Base-by-base conservation (phyloP, 345 rosid species). In the Lagerstroemia speciosa region DNA sequence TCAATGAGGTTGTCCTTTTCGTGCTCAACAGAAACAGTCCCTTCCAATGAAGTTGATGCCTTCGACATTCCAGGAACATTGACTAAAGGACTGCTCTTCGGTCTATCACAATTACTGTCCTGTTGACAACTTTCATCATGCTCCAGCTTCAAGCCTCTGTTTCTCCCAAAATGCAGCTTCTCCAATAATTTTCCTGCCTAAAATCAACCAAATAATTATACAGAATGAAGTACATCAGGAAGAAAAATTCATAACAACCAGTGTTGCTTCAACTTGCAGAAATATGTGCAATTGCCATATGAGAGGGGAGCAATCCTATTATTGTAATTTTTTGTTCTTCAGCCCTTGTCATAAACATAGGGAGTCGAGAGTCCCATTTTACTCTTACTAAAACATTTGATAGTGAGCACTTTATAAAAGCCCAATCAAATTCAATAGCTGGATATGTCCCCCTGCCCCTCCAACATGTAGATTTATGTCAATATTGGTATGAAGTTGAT, bases 181-280 rank as follows among this genome's bases (percentile, higher is more conserved):
- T 79, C 85, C 70, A 87, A 76, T 73, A 83, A 68, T 76, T 84
- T 89, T 76, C 79, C 92, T 69, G 86, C 89, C 98, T 93, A 68
- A 64, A 68, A 33, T 67, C 70, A 71, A 61, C 46, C 34, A 79
- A 76, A 58, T 11, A 53, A 45, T 61, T 57, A 31, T 31, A 53
- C 55, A 67, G 31, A 64, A 62, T 34, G 43, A 53, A 65, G 65
- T 41, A 68, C 65, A n/a, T 48, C 41, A 30, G 27, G 45, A 53
- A 19, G 37, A n/a, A 69, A 58, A 69, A 43, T n/a, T 41, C 31
- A 33, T 63, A 34, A n/a, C 2, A 31, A 15, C 19, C 14, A n/a
- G 24, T 53, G 24, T 20, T n/a, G 60, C 14, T 53, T 53, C 30
- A 24, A 53, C 5, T 53, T n/a, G 60, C 60, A 53, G 60, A 53